These are phyloP conservation scores for Kwoniella sp. DNA, from an alignment of 768 basidiomycete genomes.

Conservation along the genomic window DNA sequence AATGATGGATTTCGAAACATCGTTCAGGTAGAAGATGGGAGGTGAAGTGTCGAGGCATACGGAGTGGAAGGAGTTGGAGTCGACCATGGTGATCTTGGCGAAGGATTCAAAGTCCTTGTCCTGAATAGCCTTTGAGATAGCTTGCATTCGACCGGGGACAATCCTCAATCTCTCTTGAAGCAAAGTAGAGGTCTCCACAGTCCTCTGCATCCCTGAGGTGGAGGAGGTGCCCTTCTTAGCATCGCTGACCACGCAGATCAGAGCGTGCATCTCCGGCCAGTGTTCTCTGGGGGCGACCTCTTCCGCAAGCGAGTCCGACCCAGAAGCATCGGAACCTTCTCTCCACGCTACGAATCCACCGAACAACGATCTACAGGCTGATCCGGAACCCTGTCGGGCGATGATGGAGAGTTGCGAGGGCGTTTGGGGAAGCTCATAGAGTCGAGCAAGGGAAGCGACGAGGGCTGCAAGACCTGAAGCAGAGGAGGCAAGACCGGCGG, in stretches of 20 bases:
- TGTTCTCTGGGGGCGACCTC: slow-evolving; percentile 79
- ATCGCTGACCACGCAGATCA: slow-evolving; percentile 95
- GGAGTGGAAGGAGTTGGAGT: slow-evolving; percentile 98
- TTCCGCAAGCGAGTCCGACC: slow-evolving; percentile 82
- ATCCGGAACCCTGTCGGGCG: slow-evolving; percentile 95
- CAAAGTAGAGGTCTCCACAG: slow-evolving; percentile 85
- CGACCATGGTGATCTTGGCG: slow-evolving; percentile 89
- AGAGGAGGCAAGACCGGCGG: slow-evolving; percentile 94
- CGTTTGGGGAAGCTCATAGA: slow-evolving; percentile 77
- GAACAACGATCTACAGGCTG: slow-evolving; percentile 94
- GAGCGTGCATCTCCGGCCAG: slow-evolving; percentile 95
- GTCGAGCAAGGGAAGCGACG: slow-evolving; percentile 79
- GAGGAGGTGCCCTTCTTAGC: slow-evolving; percentile 95
- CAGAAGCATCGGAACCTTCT: slow-evolving; percentile 67
- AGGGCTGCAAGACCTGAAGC: slow-evolving; percentile 97
- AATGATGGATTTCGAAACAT: slow-evolving; percentile 92
- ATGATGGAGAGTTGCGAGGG: slow-evolving; percentile 85
- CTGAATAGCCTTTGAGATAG: slow-evolving; percentile 77
- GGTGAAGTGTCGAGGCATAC: slow-evolving; percentile 95
- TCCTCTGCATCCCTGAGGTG: slow-evolving; percentile 96
- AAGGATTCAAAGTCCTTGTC: slow-evolving; percentile 82
- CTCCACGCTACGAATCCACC: slow-evolving; percentile 98
- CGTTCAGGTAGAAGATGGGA: slow-evolving; percentile 99
- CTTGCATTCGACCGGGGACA: slow-evolving; percentile 83
- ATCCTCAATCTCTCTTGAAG: slow-evolving; percentile 87